A percentile compares a stretch with the other conserved stretches of the same genome.
Conservation (phyloP, 2,329 filamentous ascomycete species). For the Lasiodiplodia hormozganensis region DNA sequence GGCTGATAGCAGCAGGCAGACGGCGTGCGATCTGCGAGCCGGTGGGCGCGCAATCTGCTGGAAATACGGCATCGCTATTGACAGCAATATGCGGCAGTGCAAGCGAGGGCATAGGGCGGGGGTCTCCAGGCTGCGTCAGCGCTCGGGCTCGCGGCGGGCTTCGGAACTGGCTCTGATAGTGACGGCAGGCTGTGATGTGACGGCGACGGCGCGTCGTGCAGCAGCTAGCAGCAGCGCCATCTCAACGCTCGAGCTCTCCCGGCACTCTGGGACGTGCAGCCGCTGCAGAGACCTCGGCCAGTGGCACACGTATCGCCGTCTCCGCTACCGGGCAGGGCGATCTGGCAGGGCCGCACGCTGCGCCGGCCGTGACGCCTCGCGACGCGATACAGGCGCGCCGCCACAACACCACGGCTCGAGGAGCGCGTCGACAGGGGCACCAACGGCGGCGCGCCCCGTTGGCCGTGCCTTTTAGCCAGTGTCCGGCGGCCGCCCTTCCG, state of each 20-base stretch:
- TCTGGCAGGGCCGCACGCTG: constrained; percentile 6
- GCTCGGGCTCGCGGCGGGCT: not conserved
- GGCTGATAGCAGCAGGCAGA: not conserved
- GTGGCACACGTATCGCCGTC: not conserved
- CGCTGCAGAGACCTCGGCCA: constrained; percentile 4
- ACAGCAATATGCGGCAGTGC: constrained; percentile 2
- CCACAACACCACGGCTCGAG: constrained; percentile 14
- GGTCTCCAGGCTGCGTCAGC: constrained; percentile 10
- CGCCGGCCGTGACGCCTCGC: not conserved
- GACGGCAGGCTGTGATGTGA: constrained; percentile 25
- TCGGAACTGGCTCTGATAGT: constrained; percentile 16
- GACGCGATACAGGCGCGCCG: not conserved
- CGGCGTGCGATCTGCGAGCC: constrained; percentile 1
- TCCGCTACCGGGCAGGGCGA: constrained; percentile 5
- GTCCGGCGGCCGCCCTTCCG: too few species aligned
- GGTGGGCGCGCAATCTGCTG: constrained; percentile 17
- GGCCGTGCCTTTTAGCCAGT: not conserved
- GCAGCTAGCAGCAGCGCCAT: not conserved
- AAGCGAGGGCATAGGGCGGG: constrained; percentile 2
- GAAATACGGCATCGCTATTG: constrained; percentile 15
- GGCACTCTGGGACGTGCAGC: not conserved
- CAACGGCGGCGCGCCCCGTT: constrained; percentile 14
- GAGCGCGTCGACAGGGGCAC: not conserved
- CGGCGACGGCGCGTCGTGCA: constrained; percentile 19
- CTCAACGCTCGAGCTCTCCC: constrained; percentile 8